A percentile compares a stretch with the other conserved stretches of the same genome.
phyloP scores from a whole-genome alignment of 2,329 filamentous ascomycete species.

The Fusarium humuli region DNA sequence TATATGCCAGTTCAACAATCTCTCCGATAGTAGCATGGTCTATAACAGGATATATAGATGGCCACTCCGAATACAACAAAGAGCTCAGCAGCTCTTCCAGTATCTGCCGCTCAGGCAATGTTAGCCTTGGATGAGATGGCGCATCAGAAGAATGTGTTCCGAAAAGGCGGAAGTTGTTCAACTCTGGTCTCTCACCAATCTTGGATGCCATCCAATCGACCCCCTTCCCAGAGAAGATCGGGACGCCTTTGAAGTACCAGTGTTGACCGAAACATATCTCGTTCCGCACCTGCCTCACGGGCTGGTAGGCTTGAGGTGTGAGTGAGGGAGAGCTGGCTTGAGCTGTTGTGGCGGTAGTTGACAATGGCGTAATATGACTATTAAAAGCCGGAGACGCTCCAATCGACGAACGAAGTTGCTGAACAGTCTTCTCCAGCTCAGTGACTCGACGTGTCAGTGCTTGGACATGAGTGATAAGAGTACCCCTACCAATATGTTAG shows the following conservation, averaged over 20 bases:
- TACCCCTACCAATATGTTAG: background rate
- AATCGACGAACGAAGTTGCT: background rate
- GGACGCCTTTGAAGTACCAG: conserved; percentile 8
- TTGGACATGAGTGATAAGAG: background rate
- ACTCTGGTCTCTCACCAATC: background rate
- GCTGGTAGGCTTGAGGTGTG: background rate
- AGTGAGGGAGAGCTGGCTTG: background rate
- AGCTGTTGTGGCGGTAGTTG: background rate
- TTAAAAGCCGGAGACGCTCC: background rate
- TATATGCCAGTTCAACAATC: background rate
- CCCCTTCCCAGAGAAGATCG: background rate
- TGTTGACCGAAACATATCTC: background rate
- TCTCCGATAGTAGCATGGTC: background rate
- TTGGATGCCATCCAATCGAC: background rate
- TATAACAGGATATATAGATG: background rate
- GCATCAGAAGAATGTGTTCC: background rate
- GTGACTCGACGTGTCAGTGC: background rate
- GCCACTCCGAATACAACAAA: background rate
- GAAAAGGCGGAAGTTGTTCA: background rate
- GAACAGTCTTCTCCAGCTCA: background rate
- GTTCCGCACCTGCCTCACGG: background rate
- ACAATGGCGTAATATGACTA: background rate
- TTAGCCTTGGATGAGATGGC: fast-evolving
- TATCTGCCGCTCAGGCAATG: background rate
- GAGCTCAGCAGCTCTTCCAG: background rate